These are phyloP conservation scores for Polychaeton citri DNA, from an alignment of 2,329 filamentous ascomycete species.

Conservation along the genomic window DNA sequence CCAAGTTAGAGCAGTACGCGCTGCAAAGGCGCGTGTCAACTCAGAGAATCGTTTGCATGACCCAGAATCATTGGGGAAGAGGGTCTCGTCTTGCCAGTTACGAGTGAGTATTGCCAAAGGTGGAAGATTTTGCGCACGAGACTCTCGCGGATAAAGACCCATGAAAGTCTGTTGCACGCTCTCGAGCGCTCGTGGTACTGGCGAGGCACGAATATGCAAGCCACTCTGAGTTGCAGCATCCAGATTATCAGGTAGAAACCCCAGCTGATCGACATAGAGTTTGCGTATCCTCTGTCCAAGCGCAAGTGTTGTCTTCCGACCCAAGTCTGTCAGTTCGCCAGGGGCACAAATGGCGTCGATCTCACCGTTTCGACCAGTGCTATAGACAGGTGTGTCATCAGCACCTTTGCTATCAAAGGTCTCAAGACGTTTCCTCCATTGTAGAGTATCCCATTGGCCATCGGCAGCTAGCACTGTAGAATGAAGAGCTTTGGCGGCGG, in stretches of 20 bases:
- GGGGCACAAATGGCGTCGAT: slow-evolving; percentile 69
- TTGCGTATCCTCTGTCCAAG: slow-evolving; percentile 34
- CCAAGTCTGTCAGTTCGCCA: slow-evolving; percentile 37
- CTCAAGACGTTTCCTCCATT: slow-evolving; percentile 63
- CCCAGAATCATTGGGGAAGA: slow-evolving; percentile 35
- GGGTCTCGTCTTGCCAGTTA: slow-evolving; percentile 33
- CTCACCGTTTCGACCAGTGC: slow-evolving; percentile 52
- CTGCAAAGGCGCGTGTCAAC: slow-evolving; percentile 33
- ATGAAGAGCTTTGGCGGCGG: slow-evolving; percentile 57
- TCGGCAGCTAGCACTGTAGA: slow-evolving; percentile 44
- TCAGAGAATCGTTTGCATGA: slow-evolving; percentile 36
- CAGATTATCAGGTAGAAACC: slow-evolving; percentile 34
- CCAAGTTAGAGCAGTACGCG: slow-evolving; percentile 33
- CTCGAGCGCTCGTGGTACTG: slow-evolving; percentile 36
- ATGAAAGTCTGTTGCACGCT: slow-evolving; percentile 37
- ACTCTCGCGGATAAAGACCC: slow-evolving; percentile 33
- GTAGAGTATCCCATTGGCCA: slow-evolving; percentile 45
- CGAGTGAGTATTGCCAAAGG: slow-evolving; percentile 32
- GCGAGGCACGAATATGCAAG: slow-evolving; percentile 34
- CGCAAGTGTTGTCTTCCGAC: slow-evolving; percentile 35
- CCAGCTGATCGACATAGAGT: slow-evolving; percentile 37
- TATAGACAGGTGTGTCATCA: slow-evolving; percentile 42
- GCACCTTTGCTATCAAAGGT: slow-evolving; percentile 47
- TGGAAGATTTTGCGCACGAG: slow-evolving; percentile 28
- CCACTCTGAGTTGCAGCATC: slow-evolving; percentile 21